phyloP scores from a whole-genome alignment of 192 early-diverging fungal species.

The Umbelopsis sp. region DNA sequence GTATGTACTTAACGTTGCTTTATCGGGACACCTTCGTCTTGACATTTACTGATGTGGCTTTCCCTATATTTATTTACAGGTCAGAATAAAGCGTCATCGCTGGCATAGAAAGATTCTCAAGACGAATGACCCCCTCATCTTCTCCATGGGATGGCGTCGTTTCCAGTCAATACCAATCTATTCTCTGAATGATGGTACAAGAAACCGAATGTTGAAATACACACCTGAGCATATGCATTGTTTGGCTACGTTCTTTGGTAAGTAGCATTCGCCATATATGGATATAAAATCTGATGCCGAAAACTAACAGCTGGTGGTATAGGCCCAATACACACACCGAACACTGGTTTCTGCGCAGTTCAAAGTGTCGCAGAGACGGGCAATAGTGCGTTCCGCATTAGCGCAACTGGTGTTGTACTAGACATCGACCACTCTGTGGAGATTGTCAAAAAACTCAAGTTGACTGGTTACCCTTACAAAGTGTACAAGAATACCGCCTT shows the following conservation, averaged over 20 bases:
- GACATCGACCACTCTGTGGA: conserved; percentile 93
- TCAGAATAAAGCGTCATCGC: conserved; percentile 96
- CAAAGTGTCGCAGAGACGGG: conserved; percentile 67
- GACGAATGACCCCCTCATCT: conserved; percentile 96
- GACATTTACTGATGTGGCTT: background rate
- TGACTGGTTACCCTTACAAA: conserved; percentile 93
- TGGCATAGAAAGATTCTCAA: conserved; percentile 97
- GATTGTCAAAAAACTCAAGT: conserved; percentile 99
- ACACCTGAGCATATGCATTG: conserved; percentile 99
- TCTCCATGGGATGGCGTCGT: conserved; percentile 97
- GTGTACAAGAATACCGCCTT: conserved; percentile 98
- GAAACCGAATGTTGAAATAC: conserved; percentile 98
- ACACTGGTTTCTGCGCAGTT: conserved; percentile 95
- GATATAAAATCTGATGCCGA: background rate
- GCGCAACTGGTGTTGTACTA: conserved; percentile 93
- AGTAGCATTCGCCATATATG: background rate
- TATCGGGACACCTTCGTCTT: background rate
- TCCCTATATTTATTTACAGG: conserved; percentile 33
- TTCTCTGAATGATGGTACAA: conserved; percentile 88
- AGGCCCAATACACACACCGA: conserved; percentile 93
- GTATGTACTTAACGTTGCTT: conserved; percentile 24
- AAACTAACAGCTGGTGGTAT: background rate
- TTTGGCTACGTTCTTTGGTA: conserved; percentile 90
- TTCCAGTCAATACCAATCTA: conserved; percentile 97
- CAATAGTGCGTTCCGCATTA: conserved; percentile 83